These are phyloP conservation scores for Rhytidiadelphus loreus DNA, from an alignment of 225 moss, liverwort and hornwort genomes.

Conservation along the genomic window DNA sequence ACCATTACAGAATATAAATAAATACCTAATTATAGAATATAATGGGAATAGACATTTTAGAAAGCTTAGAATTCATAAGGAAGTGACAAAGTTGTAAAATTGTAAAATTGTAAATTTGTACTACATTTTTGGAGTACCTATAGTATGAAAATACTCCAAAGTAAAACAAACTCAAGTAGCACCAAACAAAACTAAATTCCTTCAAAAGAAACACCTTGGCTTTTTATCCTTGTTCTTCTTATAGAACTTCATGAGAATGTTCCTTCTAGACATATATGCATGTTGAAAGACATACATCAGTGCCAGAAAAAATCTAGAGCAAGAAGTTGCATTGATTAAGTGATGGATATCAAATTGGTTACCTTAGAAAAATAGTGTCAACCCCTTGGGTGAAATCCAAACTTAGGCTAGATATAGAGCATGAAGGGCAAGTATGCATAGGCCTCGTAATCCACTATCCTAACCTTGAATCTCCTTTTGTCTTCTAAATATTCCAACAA, in stretches of 20 bases:
- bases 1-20: background rate
- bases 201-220: background rate
- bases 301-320: accelerated
- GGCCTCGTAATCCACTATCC: accelerated
- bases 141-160: background rate
- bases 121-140: background rate
- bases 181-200: too few relatives aligned
- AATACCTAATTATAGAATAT: too few relatives aligned
- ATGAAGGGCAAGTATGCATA: too few relatives aligned
- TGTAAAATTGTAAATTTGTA: background rate
- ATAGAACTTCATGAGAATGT: background rate
- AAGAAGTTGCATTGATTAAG: accelerated
- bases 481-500: too few relatives aligned
- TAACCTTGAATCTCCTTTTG: background rate
- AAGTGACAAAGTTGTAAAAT: background rate
- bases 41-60: background rate
- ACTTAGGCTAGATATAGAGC: background rate
- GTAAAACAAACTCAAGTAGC: background rate
- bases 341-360: background rate
- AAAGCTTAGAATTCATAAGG: background rate
- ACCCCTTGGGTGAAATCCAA: accelerated
- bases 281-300: background rate
- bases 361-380: background rate
- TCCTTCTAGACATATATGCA: accelerated
- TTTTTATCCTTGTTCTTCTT: background rate